These are phyloP conservation scores for Microsporum audouinii DNA, from an alignment of 2,329 filamentous ascomycete genomes.

Conservation along the genomic window DNA sequence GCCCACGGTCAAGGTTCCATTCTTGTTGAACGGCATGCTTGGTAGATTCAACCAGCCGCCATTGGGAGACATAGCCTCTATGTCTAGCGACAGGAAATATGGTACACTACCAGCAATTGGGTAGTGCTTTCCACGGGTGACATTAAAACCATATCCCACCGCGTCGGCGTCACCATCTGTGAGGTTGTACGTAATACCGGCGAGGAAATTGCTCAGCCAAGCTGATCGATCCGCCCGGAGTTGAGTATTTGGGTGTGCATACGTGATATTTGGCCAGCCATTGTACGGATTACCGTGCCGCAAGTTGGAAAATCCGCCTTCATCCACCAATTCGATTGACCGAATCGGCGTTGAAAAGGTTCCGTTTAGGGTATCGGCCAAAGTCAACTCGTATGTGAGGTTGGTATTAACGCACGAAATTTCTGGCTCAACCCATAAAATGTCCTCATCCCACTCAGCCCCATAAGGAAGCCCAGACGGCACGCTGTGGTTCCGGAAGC, in stretches of 20 bases:
- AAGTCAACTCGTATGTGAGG: constrained; percentile 32
- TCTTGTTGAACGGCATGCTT: background rate
- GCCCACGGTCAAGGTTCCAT: background rate
- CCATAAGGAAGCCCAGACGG: constrained; percentile 27
- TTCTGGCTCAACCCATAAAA: constrained; percentile 39
- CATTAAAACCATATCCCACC: background rate
- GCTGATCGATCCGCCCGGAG: constrained; percentile 35
- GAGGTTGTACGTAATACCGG: constrained; percentile 32
- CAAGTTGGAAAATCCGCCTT: constrained; percentile 29
- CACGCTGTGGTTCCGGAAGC: constrained; percentile 37
- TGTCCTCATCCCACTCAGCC: constrained; percentile 36
- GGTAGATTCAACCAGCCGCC: background rate
- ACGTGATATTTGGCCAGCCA: background rate
- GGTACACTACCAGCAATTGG: background rate
- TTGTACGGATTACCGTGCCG: background rate
- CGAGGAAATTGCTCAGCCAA: constrained; percentile 32
- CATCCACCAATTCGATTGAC: background rate
- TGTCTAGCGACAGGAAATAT: background rate
- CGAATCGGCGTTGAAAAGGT: background rate
- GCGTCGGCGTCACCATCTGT: constrained; percentile 18
- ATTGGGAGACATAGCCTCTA: background rate
- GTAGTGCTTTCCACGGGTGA: constrained; percentile 2
- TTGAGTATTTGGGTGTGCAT: constrained; percentile 23
- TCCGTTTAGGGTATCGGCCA: constrained; percentile 11
- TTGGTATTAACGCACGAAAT: constrained; percentile 34